Percentiles rank a stretch among this genome's conserved stretches.
Evolutionary conservation across 2,329 filamentous ascomycete genomes (phyloP).

Genomic region (Metarhizium album): DNA sequence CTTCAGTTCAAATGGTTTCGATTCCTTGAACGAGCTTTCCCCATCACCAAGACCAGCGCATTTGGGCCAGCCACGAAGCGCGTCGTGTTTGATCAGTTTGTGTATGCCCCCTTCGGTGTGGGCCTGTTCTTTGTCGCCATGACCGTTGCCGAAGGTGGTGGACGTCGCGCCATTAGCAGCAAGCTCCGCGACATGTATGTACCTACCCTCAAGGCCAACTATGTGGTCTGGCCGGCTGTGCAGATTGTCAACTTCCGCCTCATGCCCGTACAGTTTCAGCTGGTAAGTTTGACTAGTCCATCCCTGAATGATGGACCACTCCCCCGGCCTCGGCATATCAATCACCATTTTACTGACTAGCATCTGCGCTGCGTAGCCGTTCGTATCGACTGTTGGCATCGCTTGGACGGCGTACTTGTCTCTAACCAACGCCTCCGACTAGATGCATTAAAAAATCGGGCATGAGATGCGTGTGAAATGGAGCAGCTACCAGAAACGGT

Average conservation of each 20-base stretch:
- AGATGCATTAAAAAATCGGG: conserved; percentile 21
- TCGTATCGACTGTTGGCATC: conserved; percentile 91
- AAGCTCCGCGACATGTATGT: conserved; percentile 94
- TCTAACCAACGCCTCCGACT: conserved; percentile 77
- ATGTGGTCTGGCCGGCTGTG: conserved; percentile 85
- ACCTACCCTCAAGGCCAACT: conserved; percentile 92
- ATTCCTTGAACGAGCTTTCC: conserved; percentile 72
- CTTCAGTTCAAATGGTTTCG: conserved; percentile 94
- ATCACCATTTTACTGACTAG: not conserved
- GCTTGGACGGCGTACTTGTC: conserved; percentile 97
- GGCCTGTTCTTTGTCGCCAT: conserved; percentile 89
- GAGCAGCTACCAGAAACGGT: not conserved
- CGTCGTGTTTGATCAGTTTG: conserved; percentile 82
- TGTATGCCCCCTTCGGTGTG: conserved; percentile 85
- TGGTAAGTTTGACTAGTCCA: conserved; percentile 43
- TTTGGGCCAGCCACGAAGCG: conserved; percentile 76
- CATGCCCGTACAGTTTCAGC: conserved; percentile 91
- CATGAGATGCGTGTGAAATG: not conserved
- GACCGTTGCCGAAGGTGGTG: conserved; percentile 90
- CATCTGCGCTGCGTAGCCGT: conserved; percentile 53
- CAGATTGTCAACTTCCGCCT: conserved; percentile 95
- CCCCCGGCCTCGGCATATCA: too few species aligned
- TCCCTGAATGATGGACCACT: not conserved
- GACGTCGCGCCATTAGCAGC: conserved; percentile 61
- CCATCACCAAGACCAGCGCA: conserved; percentile 66